phyloP scores from a whole-genome alignment of 2,329 filamentous ascomycete genomes.

The Coniella vitis region DNA sequence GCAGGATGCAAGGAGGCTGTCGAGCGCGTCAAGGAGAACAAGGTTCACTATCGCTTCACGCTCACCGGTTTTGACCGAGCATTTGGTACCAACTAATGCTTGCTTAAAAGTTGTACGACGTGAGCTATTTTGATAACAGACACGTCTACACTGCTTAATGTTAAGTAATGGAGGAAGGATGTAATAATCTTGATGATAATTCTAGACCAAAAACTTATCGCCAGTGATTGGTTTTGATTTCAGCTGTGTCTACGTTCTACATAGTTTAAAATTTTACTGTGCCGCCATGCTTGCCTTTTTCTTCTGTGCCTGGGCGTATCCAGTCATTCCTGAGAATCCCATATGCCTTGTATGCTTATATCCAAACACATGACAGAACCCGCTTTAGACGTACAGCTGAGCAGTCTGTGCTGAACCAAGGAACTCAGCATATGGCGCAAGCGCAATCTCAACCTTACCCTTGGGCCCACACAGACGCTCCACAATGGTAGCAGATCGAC shows the following conservation, averaged over 20 bases:
- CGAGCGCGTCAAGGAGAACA: slow-evolving; percentile 60
- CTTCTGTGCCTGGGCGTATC: no score
- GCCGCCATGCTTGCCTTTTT: no score
- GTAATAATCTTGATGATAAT: neutral
- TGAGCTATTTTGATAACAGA: no score
- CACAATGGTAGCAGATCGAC: slow-evolving; percentile 39
- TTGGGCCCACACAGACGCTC: slow-evolving; percentile 36
- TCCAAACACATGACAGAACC: neutral
- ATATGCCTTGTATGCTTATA: no score
- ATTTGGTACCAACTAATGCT: slow-evolving; percentile 32
- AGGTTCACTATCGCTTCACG: slow-evolving; percentile 67
- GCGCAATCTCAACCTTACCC: slow-evolving; percentile 31
- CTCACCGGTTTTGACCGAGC: slow-evolving; percentile 61
- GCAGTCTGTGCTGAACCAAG: slow-evolving; percentile 29
- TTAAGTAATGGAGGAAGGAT: neutral
- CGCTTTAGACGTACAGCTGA: slow-evolving; percentile 30
- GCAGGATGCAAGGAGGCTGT: slow-evolving; percentile 64
- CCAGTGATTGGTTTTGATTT: no score
- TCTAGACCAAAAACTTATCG: no score
- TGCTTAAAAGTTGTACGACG: neutral
- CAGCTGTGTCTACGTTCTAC: no score
- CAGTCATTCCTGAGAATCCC: no score
- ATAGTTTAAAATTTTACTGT: no score
- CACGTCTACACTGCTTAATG: no score
- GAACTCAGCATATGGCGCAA: slow-evolving; percentile 31